These are phyloP conservation scores for Lactarius tabidus DNA, from an alignment of 768 basidiomycete genomes.

Conservation along the genomic window DNA sequence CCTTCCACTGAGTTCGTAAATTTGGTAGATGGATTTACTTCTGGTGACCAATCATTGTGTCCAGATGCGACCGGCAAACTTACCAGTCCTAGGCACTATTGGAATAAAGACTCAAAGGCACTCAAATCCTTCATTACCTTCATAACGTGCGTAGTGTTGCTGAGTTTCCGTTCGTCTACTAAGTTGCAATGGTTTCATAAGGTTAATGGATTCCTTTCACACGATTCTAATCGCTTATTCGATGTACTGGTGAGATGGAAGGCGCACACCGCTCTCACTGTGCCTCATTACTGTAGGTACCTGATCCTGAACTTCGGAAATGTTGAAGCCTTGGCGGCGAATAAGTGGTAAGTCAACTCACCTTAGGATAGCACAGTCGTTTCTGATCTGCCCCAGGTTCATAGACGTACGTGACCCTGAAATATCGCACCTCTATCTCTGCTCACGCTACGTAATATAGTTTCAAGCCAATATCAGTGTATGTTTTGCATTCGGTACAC, in stretches of 20 bases:
- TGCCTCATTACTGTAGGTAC: too few relatives aligned
- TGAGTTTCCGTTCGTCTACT: too few relatives aligned
- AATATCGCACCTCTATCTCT: too few relatives aligned
- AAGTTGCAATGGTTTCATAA: conserved; percentile 14
- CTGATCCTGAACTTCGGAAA: conserved; percentile 26
- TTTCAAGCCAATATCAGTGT: background rate
- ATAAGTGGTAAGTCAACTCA: conserved; percentile 39
- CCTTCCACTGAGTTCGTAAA: background rate
- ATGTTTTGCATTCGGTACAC: background rate
- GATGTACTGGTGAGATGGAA: conserved; percentile 41
- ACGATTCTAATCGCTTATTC: conserved; percentile 41
- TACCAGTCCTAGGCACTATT: background rate
- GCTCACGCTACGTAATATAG: background rate
- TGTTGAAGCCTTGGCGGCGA: conserved; percentile 33
- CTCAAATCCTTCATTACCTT: background rate
- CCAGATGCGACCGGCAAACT: background rate
- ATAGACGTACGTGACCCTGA: background rate
- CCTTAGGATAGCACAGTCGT: background rate
- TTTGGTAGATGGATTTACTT: conserved; percentile 7
- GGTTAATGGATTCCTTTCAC: conserved; percentile 44
- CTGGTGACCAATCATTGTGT: background rate
- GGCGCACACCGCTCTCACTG: too few relatives aligned
- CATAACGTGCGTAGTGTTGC: background rate
- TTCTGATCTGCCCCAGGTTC: background rate
- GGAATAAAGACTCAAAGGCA: background rate